Base-by-base conservation (phyloP, 352 stramenopile genomes). In the Phytopythium cucurbitacearum region DNA sequence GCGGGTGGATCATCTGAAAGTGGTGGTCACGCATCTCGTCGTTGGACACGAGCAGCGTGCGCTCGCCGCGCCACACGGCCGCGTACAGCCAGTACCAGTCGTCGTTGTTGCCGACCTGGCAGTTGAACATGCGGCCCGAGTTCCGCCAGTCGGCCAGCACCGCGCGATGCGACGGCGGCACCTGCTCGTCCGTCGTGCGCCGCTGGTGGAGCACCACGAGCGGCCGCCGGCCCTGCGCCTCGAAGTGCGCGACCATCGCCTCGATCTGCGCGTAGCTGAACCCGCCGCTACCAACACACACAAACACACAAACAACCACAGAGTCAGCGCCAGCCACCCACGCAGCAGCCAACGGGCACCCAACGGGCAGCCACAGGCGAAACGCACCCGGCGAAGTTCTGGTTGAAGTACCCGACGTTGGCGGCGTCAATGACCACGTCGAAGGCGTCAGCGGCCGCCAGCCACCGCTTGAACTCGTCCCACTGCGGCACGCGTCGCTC, bases 41-140 rank as follows among this genome's bases (percentile, higher is more conserved):
- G 77, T 99, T 99, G 3, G 95, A 98, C 7, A 99, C 71, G 40
- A 97, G 76, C 15, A 98, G 64, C 50, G 77, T 89, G 46, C 80
- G 75, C 1, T 74, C 75, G 42, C 85, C 73, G n/a, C 87, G 68
- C 57, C 85, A 88, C 41, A 97, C 80, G 5, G 93, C 94, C 4
- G 95, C 94, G 67, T 98, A 98, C 62, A 99, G 87, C 97, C 97
- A 99, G 76, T 98, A 99, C 96, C 96, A 99, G 85, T 99, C 97
- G 80, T 99, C 97, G 59, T 99, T 99, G 80, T 98, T 98, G 35
- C 95, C 92, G 11, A 59, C 65, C 12, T 88, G 77, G 66, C 95
- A 98, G 44, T 96, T 90, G 79, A 96, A 99, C 64, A 99, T 89
- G 12, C 89, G 64, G 44, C 69, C 67, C 44, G 72, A 67, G 10